These are phyloP conservation scores for Saturnispora besseyi DNA, from an alignment of 805 yeast genomes.

Conservation along the genomic window DNA sequence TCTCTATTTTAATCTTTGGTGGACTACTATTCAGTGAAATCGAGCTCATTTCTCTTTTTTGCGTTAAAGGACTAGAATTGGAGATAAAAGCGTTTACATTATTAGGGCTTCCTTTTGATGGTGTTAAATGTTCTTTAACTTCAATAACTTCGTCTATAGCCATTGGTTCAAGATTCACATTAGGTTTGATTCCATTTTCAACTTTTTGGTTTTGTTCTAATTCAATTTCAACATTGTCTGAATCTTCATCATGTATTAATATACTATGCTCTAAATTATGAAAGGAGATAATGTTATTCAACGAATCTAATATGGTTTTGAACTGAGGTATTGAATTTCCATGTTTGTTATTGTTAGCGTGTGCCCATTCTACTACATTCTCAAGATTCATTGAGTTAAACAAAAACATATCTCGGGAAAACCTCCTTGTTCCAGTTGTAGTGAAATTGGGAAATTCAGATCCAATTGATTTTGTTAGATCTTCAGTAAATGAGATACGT, in stretches of 20 bases:
- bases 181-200: neutral
- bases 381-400: conserved; percentile 4
- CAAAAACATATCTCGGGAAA: conserved; percentile 3
- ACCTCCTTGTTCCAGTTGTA: conserved; percentile 2
- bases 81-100: neutral
- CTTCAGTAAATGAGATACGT: neutral
- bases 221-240: neutral
- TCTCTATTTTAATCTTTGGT: neutral
- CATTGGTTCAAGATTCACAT: neutral
- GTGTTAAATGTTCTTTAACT: neutral
- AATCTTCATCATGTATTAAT: neutral
- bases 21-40: conserved; percentile 2
- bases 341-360: conserved; percentile 3
- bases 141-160: neutral
- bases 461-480: conserved; percentile 4
- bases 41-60: conserved; percentile 1
- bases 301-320: conserved; percentile 12
- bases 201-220: neutral
- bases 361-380: conserved; percentile 3
- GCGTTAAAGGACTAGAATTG: neutral
- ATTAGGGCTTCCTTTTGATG: neutral
- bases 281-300: conserved; percentile 10
- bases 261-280: neutral
- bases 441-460: conserved; percentile 2
- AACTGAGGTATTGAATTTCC: conserved; percentile 15